Conservation (phyloP, 1,284 basidiomycete species). For the Ceratorhiza oryzae-sativae region DNA sequence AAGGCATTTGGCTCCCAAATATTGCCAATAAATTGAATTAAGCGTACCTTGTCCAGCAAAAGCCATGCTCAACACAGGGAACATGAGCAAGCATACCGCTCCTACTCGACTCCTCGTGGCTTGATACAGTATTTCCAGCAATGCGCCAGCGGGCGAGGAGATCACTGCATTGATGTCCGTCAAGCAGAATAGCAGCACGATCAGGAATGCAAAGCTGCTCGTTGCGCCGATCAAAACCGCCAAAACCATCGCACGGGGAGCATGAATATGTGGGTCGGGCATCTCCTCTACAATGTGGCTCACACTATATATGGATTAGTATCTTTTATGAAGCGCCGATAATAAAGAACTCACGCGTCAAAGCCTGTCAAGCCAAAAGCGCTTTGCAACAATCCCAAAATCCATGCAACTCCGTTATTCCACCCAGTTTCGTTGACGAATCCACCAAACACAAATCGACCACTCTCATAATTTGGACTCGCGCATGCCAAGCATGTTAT, state of each 20-base stretch:
- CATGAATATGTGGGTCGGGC: constrained; percentile 61
- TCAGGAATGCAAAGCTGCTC: constrained; percentile 66
- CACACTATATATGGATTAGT: background rate
- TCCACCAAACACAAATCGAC: constrained; percentile 36
- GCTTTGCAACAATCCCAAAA: constrained; percentile 33
- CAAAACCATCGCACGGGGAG: constrained; percentile 65
- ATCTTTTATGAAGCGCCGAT: background rate
- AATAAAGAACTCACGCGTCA: constrained; percentile 24
- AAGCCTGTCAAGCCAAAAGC: constrained; percentile 38
- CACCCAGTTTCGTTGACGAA: constrained; percentile 36
- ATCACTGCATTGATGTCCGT: constrained; percentile 64
- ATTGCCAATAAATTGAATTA: background rate
- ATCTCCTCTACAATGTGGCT: constrained; percentile 68
- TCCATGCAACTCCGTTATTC: constrained; percentile 35
- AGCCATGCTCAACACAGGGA: constrained; percentile 54
- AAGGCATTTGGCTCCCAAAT: background rate
- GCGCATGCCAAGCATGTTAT: constrained; percentile 37
- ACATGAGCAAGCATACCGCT: constrained; percentile 62
- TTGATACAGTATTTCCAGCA: constrained; percentile 70
- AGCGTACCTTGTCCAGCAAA: constrained; percentile 42
- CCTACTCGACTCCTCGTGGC: constrained; percentile 66
- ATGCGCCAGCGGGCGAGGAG: constrained; percentile 64
- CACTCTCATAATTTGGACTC: constrained; percentile 25
- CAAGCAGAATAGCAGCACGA: constrained; percentile 73
- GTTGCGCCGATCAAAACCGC: constrained; percentile 69